Conservation (phyloP, 1,284 basidiomycete species). For the Baeospora myosura region DNA sequence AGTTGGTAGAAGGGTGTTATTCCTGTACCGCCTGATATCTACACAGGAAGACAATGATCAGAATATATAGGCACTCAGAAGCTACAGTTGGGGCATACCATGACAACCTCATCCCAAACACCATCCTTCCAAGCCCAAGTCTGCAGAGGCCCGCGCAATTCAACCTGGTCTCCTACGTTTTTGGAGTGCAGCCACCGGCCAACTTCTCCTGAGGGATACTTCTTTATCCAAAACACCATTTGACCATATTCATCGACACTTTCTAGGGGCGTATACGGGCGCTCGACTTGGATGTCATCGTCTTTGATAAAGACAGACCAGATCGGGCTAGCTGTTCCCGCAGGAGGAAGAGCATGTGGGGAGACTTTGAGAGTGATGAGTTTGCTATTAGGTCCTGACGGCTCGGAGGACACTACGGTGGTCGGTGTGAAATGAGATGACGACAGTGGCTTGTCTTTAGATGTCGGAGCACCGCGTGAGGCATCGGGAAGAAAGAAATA, state of each 20-base stretch:
- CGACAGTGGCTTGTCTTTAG: conserved; percentile 34
- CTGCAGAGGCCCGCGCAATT: conserved; percentile 69
- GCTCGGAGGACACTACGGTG: conserved; percentile 46
- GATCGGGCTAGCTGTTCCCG: conserved; percentile 37
- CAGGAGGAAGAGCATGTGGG: conserved; percentile 16
- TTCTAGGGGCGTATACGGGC: conserved; percentile 75
- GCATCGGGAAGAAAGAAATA: conserved; percentile 45
- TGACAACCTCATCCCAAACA: conserved; percentile 69
- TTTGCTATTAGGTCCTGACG: conserved; percentile 47
- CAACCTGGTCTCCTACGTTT: conserved; percentile 56
- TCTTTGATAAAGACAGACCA: conserved; percentile 80
- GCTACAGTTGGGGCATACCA: conserved; percentile 53
- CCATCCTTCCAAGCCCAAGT: conserved; percentile 64
- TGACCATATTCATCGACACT: conserved; percentile 60
- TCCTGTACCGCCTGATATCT: conserved; percentile 82
- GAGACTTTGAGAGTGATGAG: conserved; percentile 43
- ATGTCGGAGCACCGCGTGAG: conserved; percentile 33
- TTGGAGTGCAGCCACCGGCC: conserved; percentile 76
- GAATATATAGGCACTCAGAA: conserved; percentile 1
- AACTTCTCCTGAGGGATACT: conserved; percentile 73
- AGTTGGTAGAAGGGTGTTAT: conserved; percentile 77
- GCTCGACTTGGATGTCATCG: conserved; percentile 82
- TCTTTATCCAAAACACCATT: conserved; percentile 73
- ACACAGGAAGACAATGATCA: conserved; percentile 5
- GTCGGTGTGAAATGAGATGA: conserved; percentile 58